phyloP scores from a whole-genome alignment of 2,329 filamentous ascomycete genomes.

The Zymoseptoria tritici region DNA sequence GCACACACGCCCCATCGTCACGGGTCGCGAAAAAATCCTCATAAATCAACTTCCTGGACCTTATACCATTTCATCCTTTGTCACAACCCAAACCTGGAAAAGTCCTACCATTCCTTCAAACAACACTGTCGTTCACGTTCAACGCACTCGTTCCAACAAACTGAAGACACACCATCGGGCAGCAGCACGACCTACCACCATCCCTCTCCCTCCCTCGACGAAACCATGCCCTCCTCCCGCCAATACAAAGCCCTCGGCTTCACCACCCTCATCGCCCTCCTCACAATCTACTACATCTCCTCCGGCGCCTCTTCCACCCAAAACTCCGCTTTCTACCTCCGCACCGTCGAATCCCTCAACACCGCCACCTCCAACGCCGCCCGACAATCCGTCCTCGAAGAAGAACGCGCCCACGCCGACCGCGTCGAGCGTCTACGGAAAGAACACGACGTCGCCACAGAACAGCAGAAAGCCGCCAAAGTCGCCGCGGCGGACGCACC shows the following conservation, averaged over 20 bases:
- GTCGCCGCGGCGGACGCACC: constrained; percentile 6
- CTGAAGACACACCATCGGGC: neutral
- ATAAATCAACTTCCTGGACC: neutral
- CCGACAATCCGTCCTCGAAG: constrained; percentile 23
- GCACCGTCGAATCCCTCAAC: constrained; percentile 49
- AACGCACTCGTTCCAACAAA: neutral
- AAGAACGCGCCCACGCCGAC: constrained; percentile 22
- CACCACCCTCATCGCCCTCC: constrained; percentile 55
- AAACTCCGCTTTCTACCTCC: constrained; percentile 50
- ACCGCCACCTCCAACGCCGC: constrained; percentile 34
- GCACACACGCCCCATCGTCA: neutral
- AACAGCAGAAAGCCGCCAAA: constrained; percentile 1
- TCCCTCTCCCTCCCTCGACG: no score
- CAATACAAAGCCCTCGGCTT: constrained; percentile 62
- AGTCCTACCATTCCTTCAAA: neutral
- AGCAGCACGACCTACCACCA: no score
- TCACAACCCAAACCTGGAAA: neutral
- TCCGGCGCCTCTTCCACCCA: constrained; percentile 49
- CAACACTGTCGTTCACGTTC: neutral
- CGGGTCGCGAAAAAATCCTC: no score
- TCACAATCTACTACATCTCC: constrained; percentile 67
- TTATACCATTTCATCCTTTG: neutral
- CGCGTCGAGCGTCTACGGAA: constrained; percentile 25
- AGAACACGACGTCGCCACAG: constrained; percentile 24
- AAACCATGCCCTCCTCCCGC: constrained; percentile 62